phyloP scores from a whole-genome alignment of 768 basidiomycete genomes.

The Lactifluus volemus region DNA sequence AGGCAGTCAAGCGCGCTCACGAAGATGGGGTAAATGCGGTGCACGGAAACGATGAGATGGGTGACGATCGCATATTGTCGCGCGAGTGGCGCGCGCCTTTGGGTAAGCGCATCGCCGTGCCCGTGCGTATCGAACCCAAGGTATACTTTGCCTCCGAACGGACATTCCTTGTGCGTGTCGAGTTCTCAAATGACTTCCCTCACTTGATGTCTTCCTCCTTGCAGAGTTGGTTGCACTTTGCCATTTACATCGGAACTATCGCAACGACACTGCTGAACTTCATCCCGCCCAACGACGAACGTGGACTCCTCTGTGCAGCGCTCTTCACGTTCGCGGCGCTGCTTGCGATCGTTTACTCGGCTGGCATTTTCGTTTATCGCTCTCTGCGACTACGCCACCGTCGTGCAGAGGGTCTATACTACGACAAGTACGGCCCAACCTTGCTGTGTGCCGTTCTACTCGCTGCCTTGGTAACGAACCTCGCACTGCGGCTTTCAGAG shows the following conservation, averaged over 20 bases:
- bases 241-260: conserved; percentile 81
- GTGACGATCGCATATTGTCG: conserved; percentile 49
- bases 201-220: background rate
- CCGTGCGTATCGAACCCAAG: conserved; percentile 96
- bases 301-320: conserved; percentile 78
- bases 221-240: conserved; percentile 87
- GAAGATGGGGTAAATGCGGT: conserved; percentile 30
- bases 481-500: conserved; percentile 57
- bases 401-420: conserved; percentile 74
- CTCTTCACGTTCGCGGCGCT: conserved; percentile 89
- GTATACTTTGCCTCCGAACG: conserved; percentile 95
- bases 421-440: conserved; percentile 84
- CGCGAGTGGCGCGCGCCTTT: conserved; percentile 69
- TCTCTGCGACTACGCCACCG: conserved; percentile 59
- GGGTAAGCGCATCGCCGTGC: conserved; percentile 87
- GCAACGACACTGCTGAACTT: conserved; percentile 90
- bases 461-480: conserved; percentile 62
- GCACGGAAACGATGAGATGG: conserved; percentile 14
- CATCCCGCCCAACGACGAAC: conserved; percentile 55
- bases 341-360: conserved; percentile 80
- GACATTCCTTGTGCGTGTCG: conserved; percentile 74
- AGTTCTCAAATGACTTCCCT: background rate
- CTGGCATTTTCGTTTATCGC: conserved; percentile 71
- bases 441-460: conserved; percentile 62
- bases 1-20: conserved; percentile 36